Conservation (phyloP, 768 basidiomycete genomes). For the Strobilomyces echinocephalus region DNA sequence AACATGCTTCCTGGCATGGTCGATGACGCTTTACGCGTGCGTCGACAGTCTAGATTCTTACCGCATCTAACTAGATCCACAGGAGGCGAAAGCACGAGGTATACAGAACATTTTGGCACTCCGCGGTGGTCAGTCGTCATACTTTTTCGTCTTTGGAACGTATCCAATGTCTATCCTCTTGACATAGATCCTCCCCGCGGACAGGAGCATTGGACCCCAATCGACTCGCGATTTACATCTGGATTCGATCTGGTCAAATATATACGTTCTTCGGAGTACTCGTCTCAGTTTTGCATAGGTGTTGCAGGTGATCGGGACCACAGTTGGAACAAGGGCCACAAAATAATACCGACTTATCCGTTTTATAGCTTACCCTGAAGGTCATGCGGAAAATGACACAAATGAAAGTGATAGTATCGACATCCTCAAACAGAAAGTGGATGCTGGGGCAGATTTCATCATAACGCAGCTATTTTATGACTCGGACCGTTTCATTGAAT, state of each 20-base stretch:
- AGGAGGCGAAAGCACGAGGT: slow-evolving; percentile 77
- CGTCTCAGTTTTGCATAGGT: slow-evolving; percentile 86
- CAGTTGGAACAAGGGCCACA: neutral
- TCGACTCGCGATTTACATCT: slow-evolving; percentile 77
- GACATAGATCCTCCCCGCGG: slow-evolving; percentile 83
- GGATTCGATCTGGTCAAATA: slow-evolving; percentile 89
- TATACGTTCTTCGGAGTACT: slow-evolving; percentile 75
- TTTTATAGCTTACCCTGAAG: slow-evolving; percentile 80
- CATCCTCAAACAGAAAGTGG: slow-evolving; percentile 79
- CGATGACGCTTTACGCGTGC: slow-evolving; percentile 77
- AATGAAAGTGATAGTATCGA: slow-evolving; percentile 62
- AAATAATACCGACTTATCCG: neutral
- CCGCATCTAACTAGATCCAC: slow-evolving; percentile 5
- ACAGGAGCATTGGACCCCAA: slow-evolving; percentile 87
- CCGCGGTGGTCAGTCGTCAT: slow-evolving; percentile 64
- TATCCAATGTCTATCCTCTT: neutral
- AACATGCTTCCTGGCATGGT: slow-evolving; percentile 91
- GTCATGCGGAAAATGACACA: slow-evolving; percentile 59
- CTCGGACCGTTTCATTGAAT: slow-evolving; percentile 75
- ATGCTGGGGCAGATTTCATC: slow-evolving; percentile 94
- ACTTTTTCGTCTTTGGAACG: neutral
- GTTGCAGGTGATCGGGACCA: slow-evolving; percentile 66
- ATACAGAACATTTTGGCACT: slow-evolving; percentile 90
- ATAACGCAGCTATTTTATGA: slow-evolving; percentile 98
- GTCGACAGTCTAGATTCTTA: slow-evolving; percentile 14